Conservation (phyloP, 164 flowering plant genomes). For the Euptelea pleiosperma region DNA sequence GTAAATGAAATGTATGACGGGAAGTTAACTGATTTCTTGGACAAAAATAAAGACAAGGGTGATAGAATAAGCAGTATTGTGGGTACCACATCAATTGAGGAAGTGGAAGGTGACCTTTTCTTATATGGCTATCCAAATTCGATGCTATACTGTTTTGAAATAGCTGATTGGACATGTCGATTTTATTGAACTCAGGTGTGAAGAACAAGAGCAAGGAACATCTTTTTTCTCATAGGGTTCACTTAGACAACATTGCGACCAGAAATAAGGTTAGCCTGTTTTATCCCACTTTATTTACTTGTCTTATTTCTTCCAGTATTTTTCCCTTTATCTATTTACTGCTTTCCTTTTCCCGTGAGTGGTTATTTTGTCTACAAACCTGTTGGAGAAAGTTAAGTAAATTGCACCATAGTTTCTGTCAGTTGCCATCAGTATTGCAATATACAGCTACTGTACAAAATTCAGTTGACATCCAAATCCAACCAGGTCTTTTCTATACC, state of each 20-base stretch:
- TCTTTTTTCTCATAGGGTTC: conserved; percentile 9
- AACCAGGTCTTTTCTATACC: too few species aligned
- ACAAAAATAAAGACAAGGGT: conserved; percentile 27
- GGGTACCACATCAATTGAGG: conserved; percentile 8
- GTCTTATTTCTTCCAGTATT: background rate
- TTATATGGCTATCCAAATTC: background rate
- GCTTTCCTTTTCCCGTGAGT: background rate
- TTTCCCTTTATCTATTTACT: background rate
- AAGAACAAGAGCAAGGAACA: conserved; percentile 20
- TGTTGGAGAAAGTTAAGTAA: background rate
- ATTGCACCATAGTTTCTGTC: background rate
- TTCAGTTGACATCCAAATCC: too few species aligned
- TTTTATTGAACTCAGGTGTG: conserved; percentile 9
- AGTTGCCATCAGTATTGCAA: too few species aligned
- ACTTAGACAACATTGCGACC: background rate
- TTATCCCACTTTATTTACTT: background rate
- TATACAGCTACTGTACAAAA: too few species aligned
- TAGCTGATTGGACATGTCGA: background rate
- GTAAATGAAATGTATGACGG: conserved; percentile 71
- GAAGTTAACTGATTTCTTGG: conserved; percentile 42
- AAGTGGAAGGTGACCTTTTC: conserved; percentile 28
- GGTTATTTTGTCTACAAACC: background rate
- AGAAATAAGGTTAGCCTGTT: conserved; percentile 15
- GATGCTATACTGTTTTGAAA: background rate
- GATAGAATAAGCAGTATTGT: conserved; percentile 6